phyloP scores from a whole-genome alignment of 176 grass and related monocot species.

The Urochloa ruziziensis region DNA sequence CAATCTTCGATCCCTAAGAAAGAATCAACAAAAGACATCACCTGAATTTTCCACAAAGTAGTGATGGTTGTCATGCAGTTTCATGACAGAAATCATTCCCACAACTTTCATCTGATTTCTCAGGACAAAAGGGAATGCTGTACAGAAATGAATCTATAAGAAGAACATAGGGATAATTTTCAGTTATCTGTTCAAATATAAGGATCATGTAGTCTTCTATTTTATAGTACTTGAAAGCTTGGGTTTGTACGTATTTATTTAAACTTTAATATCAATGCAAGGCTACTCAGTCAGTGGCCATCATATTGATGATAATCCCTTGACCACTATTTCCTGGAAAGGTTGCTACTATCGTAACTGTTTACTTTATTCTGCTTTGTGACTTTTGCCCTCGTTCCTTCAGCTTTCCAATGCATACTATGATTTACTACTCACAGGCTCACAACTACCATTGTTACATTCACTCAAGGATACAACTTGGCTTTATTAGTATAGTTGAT shows the following conservation, averaged over 20 bases:
- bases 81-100: not conserved
- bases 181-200: slow-evolving; percentile 16
- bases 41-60: slow-evolving; percentile 13
- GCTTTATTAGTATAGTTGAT: not conserved
- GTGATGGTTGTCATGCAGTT: not conserved
- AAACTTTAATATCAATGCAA: not conserved
- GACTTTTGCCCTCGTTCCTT: not conserved
- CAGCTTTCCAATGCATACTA: not conserved
- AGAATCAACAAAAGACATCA: slow-evolving; percentile 12
- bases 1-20: not conserved
- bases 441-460: not conserved
- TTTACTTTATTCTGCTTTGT: not conserved
- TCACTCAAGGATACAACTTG: not conserved
- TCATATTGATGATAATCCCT: not conserved
- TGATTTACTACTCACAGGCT: not conserved
- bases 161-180: not conserved
- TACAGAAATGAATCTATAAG: not conserved
- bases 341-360: not conserved
- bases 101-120: slow-evolving; percentile 15
- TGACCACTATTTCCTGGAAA: not conserved
- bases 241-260: not conserved
- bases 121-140: slow-evolving; percentile 7
- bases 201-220: not conserved
- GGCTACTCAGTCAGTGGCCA: not conserved
- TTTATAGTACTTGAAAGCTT: slow-evolving; percentile 20